Conservation (phyloP, 176 grass and related monocot species). For the Aechmea fasciata region DNA sequence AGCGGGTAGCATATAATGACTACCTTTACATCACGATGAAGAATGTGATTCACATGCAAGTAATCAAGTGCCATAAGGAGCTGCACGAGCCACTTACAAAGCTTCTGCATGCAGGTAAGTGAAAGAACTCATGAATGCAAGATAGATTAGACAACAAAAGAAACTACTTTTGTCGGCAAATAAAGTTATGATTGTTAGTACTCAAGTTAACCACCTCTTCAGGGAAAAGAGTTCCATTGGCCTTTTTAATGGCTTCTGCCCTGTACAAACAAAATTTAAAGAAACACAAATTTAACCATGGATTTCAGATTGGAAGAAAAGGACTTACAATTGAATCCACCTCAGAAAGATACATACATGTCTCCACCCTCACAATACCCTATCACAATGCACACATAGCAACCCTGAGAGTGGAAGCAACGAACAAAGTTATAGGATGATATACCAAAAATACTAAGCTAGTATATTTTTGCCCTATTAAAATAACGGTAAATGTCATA, state of each 20-base stretch:
- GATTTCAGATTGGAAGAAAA: not conserved
- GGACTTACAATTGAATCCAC: constrained; percentile 1
- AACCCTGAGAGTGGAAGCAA: constrained; percentile 45
- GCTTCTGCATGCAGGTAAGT: constrained; percentile 42
- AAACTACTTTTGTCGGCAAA: constrained; percentile 5
- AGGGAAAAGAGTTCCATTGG: constrained; percentile 53
- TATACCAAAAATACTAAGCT: too few species aligned
- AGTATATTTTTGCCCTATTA: too few species aligned
- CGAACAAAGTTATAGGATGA: not conserved
- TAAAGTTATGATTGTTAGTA: not conserved
- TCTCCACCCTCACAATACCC: constrained; percentile 90
- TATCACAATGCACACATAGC: constrained; percentile 91
- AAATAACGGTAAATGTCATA: too few species aligned
- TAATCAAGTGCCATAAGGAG: constrained; percentile 92
- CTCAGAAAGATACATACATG: constrained; percentile 52
- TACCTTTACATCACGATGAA: constrained; percentile 97
- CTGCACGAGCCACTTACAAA: constrained; percentile 81
- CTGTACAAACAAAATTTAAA: constrained; percentile 27
- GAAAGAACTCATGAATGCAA: constrained; percentile 2
- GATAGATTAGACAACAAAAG: not conserved
- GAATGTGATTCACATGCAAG: constrained; percentile 78
- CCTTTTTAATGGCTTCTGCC: constrained; percentile 81
- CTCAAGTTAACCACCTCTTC: constrained; percentile 60
- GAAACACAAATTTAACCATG: not conserved
- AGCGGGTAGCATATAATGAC: constrained; percentile 1